These are phyloP conservation scores for Stephanodiscus triporus DNA, from an alignment of 108 stramenopile species.

Conservation along the genomic window DNA sequence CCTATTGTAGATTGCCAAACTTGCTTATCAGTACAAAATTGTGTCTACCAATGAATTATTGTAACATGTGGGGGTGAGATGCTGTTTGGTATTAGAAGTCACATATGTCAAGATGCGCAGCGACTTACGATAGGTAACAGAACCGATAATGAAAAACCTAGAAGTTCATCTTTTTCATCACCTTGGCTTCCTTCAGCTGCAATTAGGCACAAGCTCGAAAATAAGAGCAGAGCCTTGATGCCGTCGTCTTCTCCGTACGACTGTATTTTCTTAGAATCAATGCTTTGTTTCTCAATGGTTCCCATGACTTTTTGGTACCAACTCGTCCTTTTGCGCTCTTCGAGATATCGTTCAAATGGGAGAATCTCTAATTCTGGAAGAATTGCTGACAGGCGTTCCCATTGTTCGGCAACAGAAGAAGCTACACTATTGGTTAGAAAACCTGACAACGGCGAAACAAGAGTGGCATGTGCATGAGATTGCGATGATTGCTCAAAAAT, in stretches of 20 bases:
- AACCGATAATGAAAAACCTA: conserved; percentile 61
- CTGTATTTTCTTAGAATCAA: conserved; percentile 42
- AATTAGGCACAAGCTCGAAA: conserved; percentile 59
- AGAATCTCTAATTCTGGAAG: conserved; percentile 54
- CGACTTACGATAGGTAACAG: conserved; percentile 75
- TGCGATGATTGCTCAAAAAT: background rate
- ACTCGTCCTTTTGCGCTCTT: conserved; percentile 33
- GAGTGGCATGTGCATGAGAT: background rate
- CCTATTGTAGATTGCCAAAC: conserved; percentile 77
- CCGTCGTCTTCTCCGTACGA: conserved; percentile 66
- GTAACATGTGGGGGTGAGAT: background rate
- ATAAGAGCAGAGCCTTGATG: conserved; percentile 56
- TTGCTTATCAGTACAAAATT: conserved; percentile 46
- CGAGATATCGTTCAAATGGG: conserved; percentile 43
- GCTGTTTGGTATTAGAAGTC: too few relatives aligned
- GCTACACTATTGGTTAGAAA: conserved; percentile 36
- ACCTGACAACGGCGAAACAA: conserved; percentile 15
- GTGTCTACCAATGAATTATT: conserved; percentile 25
- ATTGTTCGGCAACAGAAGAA: conserved; percentile 52
- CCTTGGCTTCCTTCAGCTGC: conserved; percentile 45
- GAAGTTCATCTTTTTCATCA: conserved; percentile 26
- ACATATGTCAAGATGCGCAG: background rate
- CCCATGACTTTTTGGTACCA: conserved; percentile 59
- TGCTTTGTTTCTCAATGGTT: conserved; percentile 33
- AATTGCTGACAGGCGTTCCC: conserved; percentile 48